Percentiles rank a stretch among this genome's conserved stretches.
phyloP scores from a whole-genome alignment of 2,329 filamentous ascomycete genomes.

The Septoria petroselini region DNA sequence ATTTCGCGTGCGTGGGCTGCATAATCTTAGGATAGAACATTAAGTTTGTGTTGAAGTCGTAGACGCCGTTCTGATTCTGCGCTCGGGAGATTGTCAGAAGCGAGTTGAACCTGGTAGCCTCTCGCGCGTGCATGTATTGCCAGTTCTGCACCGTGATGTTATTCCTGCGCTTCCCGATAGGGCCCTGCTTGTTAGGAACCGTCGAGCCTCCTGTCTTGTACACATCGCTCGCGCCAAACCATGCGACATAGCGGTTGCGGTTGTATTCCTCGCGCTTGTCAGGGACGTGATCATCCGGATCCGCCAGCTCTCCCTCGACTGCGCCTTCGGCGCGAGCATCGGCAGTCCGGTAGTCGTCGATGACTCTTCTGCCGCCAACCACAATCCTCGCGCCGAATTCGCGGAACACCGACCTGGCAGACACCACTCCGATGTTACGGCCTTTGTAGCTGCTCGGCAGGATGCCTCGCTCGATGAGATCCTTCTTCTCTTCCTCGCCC shows the following conservation, averaged over 20 bases:
- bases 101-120: slow-evolving; percentile 85
- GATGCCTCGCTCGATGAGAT: slow-evolving; percentile 91
- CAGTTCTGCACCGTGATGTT: slow-evolving; percentile 92
- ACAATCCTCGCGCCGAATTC: slow-evolving; percentile 95
- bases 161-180: slow-evolving; percentile 73
- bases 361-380: slow-evolving; percentile 79
- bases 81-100: slow-evolving; percentile 66
- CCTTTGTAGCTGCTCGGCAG: slow-evolving; percentile 99
- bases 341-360: slow-evolving; percentile 84
- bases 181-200: slow-evolving; percentile 60
- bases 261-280: slow-evolving; percentile 85
- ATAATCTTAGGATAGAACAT: slow-evolving; percentile 84
- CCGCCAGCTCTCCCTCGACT: slow-evolving; percentile 84
- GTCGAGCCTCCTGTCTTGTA: slow-evolving; percentile 66
- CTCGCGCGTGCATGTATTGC: slow-evolving; percentile 91
- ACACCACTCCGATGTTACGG: slow-evolving; percentile 93
- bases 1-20: slow-evolving; percentile 83
- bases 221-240: slow-evolving; percentile 94
- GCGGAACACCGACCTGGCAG: slow-evolving; percentile 90
- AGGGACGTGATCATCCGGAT: slow-evolving; percentile 78
- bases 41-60: slow-evolving; percentile 89
- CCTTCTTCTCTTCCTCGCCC: slow-evolving; percentile 92
- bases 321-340: slow-evolving; percentile 72
- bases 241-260: slow-evolving; percentile 97
- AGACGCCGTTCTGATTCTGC: slow-evolving; percentile 70